Conservation (phyloP, 768 basidiomycete species). For the Brasilioporus rufonigricans region DNA sequence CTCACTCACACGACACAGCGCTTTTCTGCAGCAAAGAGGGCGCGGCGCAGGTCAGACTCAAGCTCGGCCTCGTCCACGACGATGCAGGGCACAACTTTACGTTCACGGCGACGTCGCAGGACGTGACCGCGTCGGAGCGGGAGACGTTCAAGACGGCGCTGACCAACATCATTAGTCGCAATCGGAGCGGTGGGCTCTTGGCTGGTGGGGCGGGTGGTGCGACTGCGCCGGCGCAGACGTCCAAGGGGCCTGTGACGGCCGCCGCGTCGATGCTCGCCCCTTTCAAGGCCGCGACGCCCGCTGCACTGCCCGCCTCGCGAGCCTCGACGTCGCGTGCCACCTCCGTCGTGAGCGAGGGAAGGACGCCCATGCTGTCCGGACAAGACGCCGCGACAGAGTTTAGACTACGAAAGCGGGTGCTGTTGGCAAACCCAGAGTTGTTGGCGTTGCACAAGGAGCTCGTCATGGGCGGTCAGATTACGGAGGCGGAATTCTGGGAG, state of each 20-base stretch:
- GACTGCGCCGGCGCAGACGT: slow-evolving; percentile 20
- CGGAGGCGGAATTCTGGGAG: slow-evolving; percentile 96
- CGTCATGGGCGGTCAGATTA: slow-evolving; percentile 80
- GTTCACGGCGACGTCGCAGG: slow-evolving; percentile 59
- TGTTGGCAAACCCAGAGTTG: slow-evolving; percentile 76
- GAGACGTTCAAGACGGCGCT: slow-evolving; percentile 82
- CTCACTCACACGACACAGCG: slow-evolving; percentile 40
- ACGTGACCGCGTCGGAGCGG: slow-evolving; percentile 65
- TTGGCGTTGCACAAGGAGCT: slow-evolving; percentile 82
- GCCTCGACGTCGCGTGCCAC: slow-evolving; percentile 57
- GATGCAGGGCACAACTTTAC: slow-evolving; percentile 82
- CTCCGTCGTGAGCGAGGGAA: slow-evolving; percentile 56
- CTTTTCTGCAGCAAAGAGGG: slow-evolving; percentile 87
- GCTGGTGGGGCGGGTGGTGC: slow-evolving; percentile 18
- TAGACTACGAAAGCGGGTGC: slow-evolving; percentile 72
- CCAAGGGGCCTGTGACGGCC: slow-evolving; percentile 26
- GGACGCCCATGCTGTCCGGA: slow-evolving; percentile 53
- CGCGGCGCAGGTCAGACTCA: slow-evolving; percentile 74
- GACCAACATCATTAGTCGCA: slow-evolving; percentile 72
- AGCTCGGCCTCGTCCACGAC: slow-evolving; percentile 65
- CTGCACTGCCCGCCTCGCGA: slow-evolving; percentile 34
- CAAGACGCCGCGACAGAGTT: slow-evolving; percentile 67
- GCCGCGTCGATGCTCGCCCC: slow-evolving; percentile 10
- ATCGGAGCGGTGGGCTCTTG: slow-evolving; percentile 43
- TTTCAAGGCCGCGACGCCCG: slow-evolving; percentile 33